Conservation (phyloP, 352 stramenopile genomes). For the Pythium oligandrum region DNA sequence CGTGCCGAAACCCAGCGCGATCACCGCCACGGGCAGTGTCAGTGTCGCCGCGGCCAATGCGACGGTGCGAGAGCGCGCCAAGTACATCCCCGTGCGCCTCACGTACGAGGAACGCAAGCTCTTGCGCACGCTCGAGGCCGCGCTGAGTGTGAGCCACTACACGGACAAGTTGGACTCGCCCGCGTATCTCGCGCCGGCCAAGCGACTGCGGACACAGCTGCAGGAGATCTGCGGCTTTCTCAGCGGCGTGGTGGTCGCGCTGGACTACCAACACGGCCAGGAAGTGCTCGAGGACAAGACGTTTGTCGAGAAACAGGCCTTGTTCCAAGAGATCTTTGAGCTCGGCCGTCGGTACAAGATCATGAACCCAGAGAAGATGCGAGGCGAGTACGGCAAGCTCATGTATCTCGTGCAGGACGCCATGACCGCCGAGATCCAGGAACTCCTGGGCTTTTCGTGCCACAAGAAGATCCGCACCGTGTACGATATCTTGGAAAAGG, state of each 20-base stretch:
- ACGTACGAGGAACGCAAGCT: constrained; percentile 94
- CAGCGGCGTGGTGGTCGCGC: constrained; percentile 86
- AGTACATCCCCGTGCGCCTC: constrained; percentile 95
- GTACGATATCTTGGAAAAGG: constrained; percentile 71
- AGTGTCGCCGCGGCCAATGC: constrained; percentile 10
- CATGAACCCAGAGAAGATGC: constrained; percentile 98
- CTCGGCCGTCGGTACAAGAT: constrained; percentile 96
- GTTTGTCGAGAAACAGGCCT: constrained; percentile 82
- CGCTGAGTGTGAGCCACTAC: constrained; percentile 92
- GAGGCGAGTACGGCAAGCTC: constrained; percentile 95
- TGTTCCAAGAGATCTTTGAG: constrained; percentile 93
- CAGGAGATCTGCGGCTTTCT: constrained; percentile 91
- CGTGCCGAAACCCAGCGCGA: neutral
- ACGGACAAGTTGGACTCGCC: constrained; percentile 89
- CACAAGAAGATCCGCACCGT: constrained; percentile 86
- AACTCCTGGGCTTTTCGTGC: constrained; percentile 84
- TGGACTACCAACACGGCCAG: constrained; percentile 88
- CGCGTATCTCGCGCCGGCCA: constrained; percentile 56
- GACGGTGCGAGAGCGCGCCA: constrained; percentile 88
- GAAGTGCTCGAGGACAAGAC: constrained; percentile 85
- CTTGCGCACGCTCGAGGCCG: constrained; percentile 91
- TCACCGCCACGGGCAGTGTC: constrained; percentile 14
- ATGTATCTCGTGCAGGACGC: constrained; percentile 93
- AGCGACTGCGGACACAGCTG: constrained; percentile 85
- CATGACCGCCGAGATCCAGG: constrained; percentile 72